A percentile compares a stretch with the other conserved stretches of the same genome.
phyloP scores from a whole-genome alignment of 2,329 filamentous ascomycete species.

The Pseudogymnoascus sp. region DNA sequence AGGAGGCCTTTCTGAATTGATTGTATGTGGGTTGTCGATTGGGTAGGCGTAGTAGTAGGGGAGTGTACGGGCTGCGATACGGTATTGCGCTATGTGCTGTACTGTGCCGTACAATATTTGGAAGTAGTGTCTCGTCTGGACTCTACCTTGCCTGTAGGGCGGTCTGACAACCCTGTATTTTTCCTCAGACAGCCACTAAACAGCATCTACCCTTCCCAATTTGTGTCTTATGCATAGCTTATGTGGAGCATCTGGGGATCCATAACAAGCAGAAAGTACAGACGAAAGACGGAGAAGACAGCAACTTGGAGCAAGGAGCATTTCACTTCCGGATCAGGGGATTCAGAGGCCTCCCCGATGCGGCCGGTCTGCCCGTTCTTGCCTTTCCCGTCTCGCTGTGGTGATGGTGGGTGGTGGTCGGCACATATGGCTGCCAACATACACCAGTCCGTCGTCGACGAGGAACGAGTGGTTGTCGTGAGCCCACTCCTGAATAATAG shows the following conservation, averaged over 20 bases:
- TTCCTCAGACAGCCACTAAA: too few relatives aligned
- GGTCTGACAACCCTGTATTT: slow-evolving; percentile 3
- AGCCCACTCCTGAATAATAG: background rate
- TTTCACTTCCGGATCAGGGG: slow-evolving; percentile 7
- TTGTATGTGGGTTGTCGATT: background rate
- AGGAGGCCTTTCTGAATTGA: background rate
- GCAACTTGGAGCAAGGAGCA: background rate
- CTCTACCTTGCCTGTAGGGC: background rate
- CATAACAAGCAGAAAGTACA: background rate
- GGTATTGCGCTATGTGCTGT: background rate
- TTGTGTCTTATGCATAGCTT: background rate
- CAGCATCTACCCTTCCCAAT: background rate
- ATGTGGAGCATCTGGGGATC: slow-evolving; percentile 3
- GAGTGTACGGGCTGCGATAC: background rate
- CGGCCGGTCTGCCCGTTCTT: background rate
- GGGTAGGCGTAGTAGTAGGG: background rate
- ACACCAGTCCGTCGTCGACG: background rate
- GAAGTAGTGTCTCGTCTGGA: background rate
- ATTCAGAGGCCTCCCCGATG: slow-evolving; percentile 3
- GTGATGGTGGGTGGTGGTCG: background rate
- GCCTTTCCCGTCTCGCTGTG: background rate
- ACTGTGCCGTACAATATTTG: background rate
- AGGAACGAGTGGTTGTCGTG: slow-evolving; percentile 1
- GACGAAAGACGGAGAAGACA: background rate
- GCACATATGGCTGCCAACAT: background rate